Conservation (phyloP, 225 moss, liverwort and hornwort genomes). For the Anthoceros angustus region DNA sequence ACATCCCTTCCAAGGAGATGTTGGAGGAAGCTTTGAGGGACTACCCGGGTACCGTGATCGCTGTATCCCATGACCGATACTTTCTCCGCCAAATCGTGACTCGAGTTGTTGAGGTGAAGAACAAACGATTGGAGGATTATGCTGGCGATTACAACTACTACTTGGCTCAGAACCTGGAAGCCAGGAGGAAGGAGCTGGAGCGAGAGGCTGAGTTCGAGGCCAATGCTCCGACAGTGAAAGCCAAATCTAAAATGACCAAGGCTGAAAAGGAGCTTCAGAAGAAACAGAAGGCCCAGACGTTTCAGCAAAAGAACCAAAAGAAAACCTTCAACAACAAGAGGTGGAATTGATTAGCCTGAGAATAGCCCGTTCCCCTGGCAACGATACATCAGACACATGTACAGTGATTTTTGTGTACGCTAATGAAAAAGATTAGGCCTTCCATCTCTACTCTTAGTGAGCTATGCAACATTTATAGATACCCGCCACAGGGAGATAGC, state of each 20-base stretch:
- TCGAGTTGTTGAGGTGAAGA: slow-evolving; percentile 73
- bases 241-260: slow-evolving; percentile 96
- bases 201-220: slow-evolving; percentile 79
- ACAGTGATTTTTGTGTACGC: no score
- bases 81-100: slow-evolving; percentile 91
- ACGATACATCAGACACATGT: no score
- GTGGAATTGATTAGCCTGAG: slow-evolving; percentile 50
- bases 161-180: slow-evolving; percentile 83
- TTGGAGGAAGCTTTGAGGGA: slow-evolving; percentile 95
- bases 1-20: slow-evolving; percentile 97
- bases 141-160: slow-evolving; percentile 91
- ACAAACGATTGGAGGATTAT: slow-evolving; percentile 48
- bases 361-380: no score
- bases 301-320: slow-evolving; percentile 61
- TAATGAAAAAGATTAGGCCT: no score
- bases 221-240: slow-evolving; percentile 66
- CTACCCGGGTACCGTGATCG: slow-evolving; percentile 69
- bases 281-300: slow-evolving; percentile 80
- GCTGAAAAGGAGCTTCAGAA: slow-evolving; percentile 86
- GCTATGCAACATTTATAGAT: no score
- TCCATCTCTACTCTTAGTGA: no score
- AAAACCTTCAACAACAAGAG: slow-evolving; percentile 72
- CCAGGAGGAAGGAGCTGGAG: slow-evolving; percentile 67
- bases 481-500: no score
- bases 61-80: slow-evolving; percentile 92